phyloP scores from a whole-genome alignment of 164 flowering plant species.

The Berberis thunbergii region DNA sequence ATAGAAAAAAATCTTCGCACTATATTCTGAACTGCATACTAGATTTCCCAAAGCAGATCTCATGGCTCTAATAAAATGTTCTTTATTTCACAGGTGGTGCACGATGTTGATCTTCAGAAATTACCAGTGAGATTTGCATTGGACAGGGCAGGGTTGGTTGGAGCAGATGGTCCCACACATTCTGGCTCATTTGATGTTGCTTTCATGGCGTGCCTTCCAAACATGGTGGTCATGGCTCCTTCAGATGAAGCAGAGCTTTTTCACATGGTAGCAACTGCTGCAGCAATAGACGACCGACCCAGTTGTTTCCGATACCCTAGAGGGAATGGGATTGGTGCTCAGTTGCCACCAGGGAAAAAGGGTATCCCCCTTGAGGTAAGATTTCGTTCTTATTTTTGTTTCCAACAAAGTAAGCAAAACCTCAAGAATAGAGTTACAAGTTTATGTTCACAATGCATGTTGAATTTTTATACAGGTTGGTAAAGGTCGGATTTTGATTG shows the following conservation, averaged over 20 bases:
- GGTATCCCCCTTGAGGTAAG: constrained; percentile 87
- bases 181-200: constrained; percentile 92
- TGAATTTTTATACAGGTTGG: constrained; percentile 48
- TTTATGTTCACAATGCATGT: background rate
- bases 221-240: constrained; percentile 99
- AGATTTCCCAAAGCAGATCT: no score
- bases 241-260: constrained; percentile 91
- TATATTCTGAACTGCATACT: no score
- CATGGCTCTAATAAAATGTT: background rate
- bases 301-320: constrained; percentile 90
- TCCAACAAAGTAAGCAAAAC: background rate
- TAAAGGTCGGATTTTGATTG: constrained; percentile 66
- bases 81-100: constrained; percentile 53
- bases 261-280: constrained; percentile 98
- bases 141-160: constrained; percentile 97
- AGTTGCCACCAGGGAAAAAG: constrained; percentile 77
- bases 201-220: constrained; percentile 94
- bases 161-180: constrained; percentile 99
- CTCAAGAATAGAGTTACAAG: background rate
- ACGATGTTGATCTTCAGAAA: constrained; percentile 94
- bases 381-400: background rate
- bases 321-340: constrained; percentile 87
- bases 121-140: constrained; percentile 93
- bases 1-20: no score
- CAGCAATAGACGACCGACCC: constrained; percentile 88